Evolutionary conservation across 2,329 filamentous ascomycete species (phyloP), one percentile per base, ranked within the genome.

Genomic region (Fusarium musae): DNA sequence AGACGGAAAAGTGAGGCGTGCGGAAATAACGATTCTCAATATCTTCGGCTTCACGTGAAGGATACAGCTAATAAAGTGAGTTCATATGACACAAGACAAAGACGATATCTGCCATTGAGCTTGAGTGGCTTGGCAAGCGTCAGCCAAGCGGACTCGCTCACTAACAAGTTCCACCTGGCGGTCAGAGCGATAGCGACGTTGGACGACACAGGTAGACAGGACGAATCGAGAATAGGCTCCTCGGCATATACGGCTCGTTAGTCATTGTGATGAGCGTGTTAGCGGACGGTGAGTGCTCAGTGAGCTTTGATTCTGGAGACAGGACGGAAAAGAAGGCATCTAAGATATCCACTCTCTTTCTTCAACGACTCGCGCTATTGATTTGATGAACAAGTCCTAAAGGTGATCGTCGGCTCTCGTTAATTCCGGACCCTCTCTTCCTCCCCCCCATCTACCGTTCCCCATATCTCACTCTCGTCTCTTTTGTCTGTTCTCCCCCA

Each of bases 341-440:
- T 62, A 3, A 30, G 15, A 62, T 44, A 56, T 32, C 63, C 47
- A 64, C 47, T 37, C 23, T 39, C 11, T 36, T 37, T 39, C 13
- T 36, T 26, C 40, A 59, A 44, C 56, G 32, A 37, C 40, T 62
- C 59, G 39, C 42, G 52, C 50, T 66, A 47, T 63, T 34, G 58
- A 63, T 21, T 26, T 28, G 17, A 40, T 60, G 19, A 21, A 30
- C 47, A 43, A 37, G 28, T 43, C 23, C 21, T 23, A 26, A 23
- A 49, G 12, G n/a, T 9, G 30, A 58, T 58, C 37, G 13, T 46
- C 37, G 40, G 36, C 19, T 39, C 32, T 56, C 37, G 64, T 59
- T 70, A 59, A 68, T 54, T 39, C 70, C 62, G 58, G 71, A 66
- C 57, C 54, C 67, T 64, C 52, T 42, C n/a, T 30, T 36, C 23